These are phyloP conservation scores for Pleurotus djamor DNA, from an alignment of 768 basidiomycete genomes.

Conservation along the genomic window DNA sequence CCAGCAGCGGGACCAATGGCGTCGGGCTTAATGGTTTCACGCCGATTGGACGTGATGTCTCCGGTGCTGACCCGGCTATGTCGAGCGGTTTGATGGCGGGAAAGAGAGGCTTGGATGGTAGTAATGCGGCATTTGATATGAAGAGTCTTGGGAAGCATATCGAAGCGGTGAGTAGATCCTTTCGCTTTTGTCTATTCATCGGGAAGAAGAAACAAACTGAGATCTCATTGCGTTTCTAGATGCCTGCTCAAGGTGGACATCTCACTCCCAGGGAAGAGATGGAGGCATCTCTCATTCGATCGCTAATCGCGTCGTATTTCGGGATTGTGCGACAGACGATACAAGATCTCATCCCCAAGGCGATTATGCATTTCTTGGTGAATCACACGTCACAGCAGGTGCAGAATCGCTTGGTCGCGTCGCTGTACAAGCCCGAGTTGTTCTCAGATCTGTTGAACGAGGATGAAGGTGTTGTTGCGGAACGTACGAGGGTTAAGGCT, in stretches of 20 bases:
- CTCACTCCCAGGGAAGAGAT: constrained; percentile 89
- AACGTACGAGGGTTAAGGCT: constrained; percentile 91
- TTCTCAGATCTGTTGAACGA: constrained; percentile 92
- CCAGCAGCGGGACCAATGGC: constrained; percentile 10
- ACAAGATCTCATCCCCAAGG: constrained; percentile 95
- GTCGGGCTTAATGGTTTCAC: constrained; percentile 25
- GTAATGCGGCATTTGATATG: constrained; percentile 94
- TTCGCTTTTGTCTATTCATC: constrained; percentile 2
- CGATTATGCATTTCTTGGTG: constrained; percentile 97
- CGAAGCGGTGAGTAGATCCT: constrained; percentile 74
- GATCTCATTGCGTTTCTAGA: constrained; percentile 28
- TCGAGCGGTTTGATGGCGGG: constrained; percentile 65
- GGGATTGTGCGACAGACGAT: constrained; percentile 94
- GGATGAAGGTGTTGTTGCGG: constrained; percentile 93
- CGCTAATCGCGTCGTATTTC: constrained; percentile 95
- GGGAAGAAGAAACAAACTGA: not conserved
- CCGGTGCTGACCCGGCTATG: constrained; percentile 46
- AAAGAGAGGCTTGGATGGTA: constrained; percentile 67
- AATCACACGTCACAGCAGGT: constrained; percentile 96
- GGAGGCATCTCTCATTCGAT: constrained; percentile 94
- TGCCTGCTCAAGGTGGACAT: constrained; percentile 58
- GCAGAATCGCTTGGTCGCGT: constrained; percentile 93
- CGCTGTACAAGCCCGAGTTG: constrained; percentile 91
- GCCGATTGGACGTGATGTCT: constrained; percentile 65
- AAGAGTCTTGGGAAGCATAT: constrained; percentile 97